Base-by-base conservation (phyloP, 257 asterid genomes). In the Forsythia viridissima region DNA sequence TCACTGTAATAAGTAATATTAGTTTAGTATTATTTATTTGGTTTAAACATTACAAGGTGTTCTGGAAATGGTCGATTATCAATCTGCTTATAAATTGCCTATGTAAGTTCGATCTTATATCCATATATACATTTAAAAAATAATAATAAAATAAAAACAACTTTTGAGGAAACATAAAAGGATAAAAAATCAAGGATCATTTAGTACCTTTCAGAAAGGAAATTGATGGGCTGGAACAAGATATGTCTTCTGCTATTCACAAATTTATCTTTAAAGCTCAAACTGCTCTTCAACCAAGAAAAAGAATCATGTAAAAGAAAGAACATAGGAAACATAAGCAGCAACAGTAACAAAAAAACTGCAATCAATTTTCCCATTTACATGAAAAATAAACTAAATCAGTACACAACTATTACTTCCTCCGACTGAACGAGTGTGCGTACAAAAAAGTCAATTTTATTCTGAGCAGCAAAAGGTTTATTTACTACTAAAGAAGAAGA, bases 281-380 rank as follows among this genome's bases (percentile, higher is more conserved):
- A 79, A 46, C 69, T 67, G 84, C 73, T 78, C 24, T 71, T 72
- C 80, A 41, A 59, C 85, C 80, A 74, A 79, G 81, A 72, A 72
- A 75, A 81, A 6, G 85, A 72, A 79, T 4, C n/a, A 12, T 20
- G 69, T 52, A 75, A 72, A 65, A 39, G 39, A 36, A 75, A 46
- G 10, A 81, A 44, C 79, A 77, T 73, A 61, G 83, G 72, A 65
- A 74, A 66, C 57, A 74, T 24, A 73, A 86, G 71, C 40, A 88
- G 71, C 55, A 79, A 65, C 38, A 72, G 37, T 21, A 86, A 66
- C 82, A 83, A 76, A 83, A 81, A 10, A 79, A 85, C 85, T 24
- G 51, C 80, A 81, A 72, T 74, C 20, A 79, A 59, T 63, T 77
- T 84, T 46, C 85, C 76, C 90, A 75, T 82, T 85, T 78, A 21